Conservation (phyloP, 2,329 filamentous ascomycete species). For the Zasmidium citrigriseum region DNA sequence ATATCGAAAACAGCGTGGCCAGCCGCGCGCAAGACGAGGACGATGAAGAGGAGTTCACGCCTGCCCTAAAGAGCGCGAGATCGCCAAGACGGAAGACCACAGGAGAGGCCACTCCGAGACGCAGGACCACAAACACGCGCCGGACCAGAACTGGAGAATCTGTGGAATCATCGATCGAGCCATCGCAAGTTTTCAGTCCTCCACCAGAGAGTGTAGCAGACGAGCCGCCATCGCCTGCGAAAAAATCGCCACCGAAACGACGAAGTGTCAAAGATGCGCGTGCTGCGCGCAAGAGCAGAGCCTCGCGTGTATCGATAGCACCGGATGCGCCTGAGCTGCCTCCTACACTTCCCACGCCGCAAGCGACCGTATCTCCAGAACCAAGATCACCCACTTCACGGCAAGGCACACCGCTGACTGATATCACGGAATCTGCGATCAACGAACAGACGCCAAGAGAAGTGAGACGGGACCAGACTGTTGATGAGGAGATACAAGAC, state of each 20-base stretch:
- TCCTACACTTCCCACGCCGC: conserved; percentile 51
- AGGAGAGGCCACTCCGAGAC: conserved; percentile 49
- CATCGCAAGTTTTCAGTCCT: conserved; percentile 62
- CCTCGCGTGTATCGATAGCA: conserved; percentile 41
- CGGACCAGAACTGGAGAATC: conserved; percentile 51
- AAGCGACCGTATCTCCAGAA: conserved; percentile 43
- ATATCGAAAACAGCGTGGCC: conserved; percentile 60
- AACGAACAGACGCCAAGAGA: conserved; percentile 59
- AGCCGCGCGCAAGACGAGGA: conserved; percentile 56
- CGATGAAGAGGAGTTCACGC: conserved; percentile 78
- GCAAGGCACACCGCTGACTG: conserved; percentile 64
- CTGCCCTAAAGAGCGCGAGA: conserved; percentile 63
- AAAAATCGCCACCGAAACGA: conserved; percentile 66
- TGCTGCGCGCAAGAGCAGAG: conserved; percentile 41
- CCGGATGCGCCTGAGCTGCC: conserved; percentile 30
- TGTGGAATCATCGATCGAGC: conserved; percentile 59
- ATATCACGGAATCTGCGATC: conserved; percentile 69
- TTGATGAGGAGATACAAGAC: conserved; percentile 19
- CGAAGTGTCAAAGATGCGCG: conserved; percentile 56
- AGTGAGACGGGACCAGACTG: conserved; percentile 17
- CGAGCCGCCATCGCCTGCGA: conserved; percentile 57
- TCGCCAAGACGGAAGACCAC: conserved; percentile 56
- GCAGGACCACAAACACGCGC: conserved; percentile 42
- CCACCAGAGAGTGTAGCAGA: conserved; percentile 54
- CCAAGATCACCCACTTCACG: conserved; percentile 31